phyloP scores from a whole-genome alignment of 2,329 filamentous ascomycete genomes.

The Thielaviopsis punctulata region DNA sequence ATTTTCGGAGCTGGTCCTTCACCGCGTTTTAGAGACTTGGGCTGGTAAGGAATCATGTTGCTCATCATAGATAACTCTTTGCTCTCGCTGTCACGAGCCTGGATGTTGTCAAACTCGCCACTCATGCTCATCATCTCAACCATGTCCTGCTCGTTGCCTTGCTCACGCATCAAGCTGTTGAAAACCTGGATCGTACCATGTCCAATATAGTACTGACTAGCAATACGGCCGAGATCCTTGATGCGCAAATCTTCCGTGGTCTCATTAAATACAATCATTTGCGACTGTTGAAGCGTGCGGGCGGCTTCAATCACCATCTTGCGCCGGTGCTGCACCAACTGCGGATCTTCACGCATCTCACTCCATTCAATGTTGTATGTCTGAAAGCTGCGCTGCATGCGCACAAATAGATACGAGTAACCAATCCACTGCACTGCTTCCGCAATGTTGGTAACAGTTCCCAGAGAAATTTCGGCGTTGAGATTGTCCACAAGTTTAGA shows the following conservation, averaged over 20 bases:
- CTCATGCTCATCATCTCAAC: conserved; percentile 95
- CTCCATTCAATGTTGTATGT: conserved; percentile 91
- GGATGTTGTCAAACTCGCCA: conserved; percentile 94
- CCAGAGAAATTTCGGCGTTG: conserved; percentile 84
- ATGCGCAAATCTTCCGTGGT: conserved; percentile 74
- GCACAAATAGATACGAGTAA: conserved; percentile 92
- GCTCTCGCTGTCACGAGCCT: conserved; percentile 76
- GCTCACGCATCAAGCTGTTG: conserved; percentile 81
- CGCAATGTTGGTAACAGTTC: conserved; percentile 83
- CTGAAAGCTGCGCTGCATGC: conserved; percentile 83
- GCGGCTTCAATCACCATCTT: conserved; percentile 82
- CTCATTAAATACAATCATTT: conserved; percentile 99
- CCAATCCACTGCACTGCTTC: conserved; percentile 96
- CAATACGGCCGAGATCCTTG: conserved; percentile 91
- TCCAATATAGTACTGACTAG: conserved; percentile 90
- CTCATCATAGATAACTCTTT: conserved; percentile 67
- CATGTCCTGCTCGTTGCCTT: conserved; percentile 77
- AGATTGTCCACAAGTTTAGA: conserved; percentile 88
- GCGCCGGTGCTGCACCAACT: conserved; percentile 67
- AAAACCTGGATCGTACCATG: conserved; percentile 92
- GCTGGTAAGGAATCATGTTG: conserved; percentile 24
- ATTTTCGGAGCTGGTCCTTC: background rate
- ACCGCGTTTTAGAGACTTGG: background rate
- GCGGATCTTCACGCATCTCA: conserved; percentile 76
- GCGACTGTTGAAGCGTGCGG: conserved; percentile 69